Base-by-base conservation (phyloP, 805 yeast species). In the Saitoella complicata region DNA sequence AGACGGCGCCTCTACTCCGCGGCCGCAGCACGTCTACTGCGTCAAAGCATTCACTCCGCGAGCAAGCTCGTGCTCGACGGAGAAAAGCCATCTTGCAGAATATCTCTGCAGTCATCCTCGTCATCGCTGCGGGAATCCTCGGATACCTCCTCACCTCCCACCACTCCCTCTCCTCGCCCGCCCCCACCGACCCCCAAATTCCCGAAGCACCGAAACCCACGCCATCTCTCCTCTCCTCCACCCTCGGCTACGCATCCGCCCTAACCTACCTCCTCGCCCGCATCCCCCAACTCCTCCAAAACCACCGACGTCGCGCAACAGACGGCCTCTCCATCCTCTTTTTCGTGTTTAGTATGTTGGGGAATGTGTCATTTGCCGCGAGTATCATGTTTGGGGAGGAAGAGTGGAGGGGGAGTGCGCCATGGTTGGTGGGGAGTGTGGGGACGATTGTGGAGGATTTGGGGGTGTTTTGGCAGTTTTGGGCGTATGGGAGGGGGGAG, bases 251-350 rank as follows among this genome's bases (percentile, higher is more conserved):
- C 60, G 50, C 73, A 5, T 76, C 85, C 4, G 88, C 91, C 1
- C 48, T 65, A 2, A 61, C 80, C 45, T 81, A 81, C 58, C 66
- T 81, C 51, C 75, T 81, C 6, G 91, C 91, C 2, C 65, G 85
- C 51, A 61, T 81, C 31, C 98, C 98, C 0, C 98, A 88, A 61
- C 80, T 88, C 44, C 64, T 72, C 46, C 93, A 82, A 57, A 88
- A 88, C 62, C 73, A 77, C 58, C 66, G 66, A 40, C 73, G 94
- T 51, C 75, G 78, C 55, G 80, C 94, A 4, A 86, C 86, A 45
- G 71, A 75, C 46, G 97, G 97, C 1, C 77, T 88, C 54, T 80
- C 95, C 45, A 72, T 87, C 50, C 71, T 83, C 43, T 81, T 81
- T 61, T 80, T 81, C 63, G 60, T 81, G 51, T 76, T 80, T 50